phyloP scores from a whole-genome alignment of 1,284 basidiomycete species.

The Pascua sp. region DNA sequence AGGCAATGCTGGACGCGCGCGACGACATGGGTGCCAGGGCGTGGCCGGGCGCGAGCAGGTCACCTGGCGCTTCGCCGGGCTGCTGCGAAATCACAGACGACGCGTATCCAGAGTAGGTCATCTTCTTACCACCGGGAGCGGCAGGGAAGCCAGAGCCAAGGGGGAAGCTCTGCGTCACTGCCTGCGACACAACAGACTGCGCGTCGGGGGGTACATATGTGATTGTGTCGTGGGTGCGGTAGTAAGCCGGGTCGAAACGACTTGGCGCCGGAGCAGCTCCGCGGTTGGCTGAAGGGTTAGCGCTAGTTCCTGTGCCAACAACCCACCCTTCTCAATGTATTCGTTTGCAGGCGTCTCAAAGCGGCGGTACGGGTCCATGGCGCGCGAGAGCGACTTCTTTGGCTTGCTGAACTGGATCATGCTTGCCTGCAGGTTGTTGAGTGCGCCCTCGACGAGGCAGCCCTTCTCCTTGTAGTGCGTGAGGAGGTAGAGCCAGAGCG shows the following conservation, averaged over 20 bases:
- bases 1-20: constrained; percentile 59
- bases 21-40: constrained; percentile 18
- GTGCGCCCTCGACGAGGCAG: constrained; percentile 90
- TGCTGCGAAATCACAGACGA: constrained; percentile 89
- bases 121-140: constrained; percentile 56
- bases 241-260: constrained; percentile 90
- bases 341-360: constrained; percentile 72
- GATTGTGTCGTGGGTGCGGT: constrained; percentile 88
- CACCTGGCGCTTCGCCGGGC: constrained; percentile 62
- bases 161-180: constrained; percentile 79
- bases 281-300: constrained; percentile 52
- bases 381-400: constrained; percentile 73
- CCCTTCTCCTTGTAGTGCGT: constrained; percentile 98
- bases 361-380: constrained; percentile 84
- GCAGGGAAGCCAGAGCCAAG: constrained; percentile 60
- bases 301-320: not conserved
- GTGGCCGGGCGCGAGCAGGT: constrained; percentile 50
- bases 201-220: constrained; percentile 93
- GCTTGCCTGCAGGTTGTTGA: constrained; percentile 92
- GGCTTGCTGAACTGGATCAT: constrained; percentile 99
- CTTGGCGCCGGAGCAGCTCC: constrained; percentile 62
- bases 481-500: constrained; percentile 95
- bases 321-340: constrained; percentile 49
- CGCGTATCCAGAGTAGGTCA: constrained; percentile 72
- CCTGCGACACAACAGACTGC: constrained; percentile 89